Base-by-base conservation (phyloP, 2,329 filamentous ascomycete species). In the Fusarium longipes region DNA sequence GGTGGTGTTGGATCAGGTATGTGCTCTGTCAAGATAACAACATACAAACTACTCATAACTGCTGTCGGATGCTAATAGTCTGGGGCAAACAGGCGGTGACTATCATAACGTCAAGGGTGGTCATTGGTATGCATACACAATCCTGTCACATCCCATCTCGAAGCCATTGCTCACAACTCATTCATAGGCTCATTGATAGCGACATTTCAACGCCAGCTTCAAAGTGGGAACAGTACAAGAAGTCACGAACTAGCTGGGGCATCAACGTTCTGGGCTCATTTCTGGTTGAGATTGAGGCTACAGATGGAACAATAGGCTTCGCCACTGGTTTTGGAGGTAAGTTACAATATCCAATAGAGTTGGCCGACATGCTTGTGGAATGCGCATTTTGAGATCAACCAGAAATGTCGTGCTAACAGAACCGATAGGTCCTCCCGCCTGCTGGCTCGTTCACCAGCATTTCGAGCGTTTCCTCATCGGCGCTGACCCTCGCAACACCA, bases 261-360 rank as follows among this genome's bases (percentile, higher is more conserved):
- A 97, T 97, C 84, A 97, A 97, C 73, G 93, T 97, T 9, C 82
- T 97, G 25, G 94, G 94, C 3, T 97, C 93, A 1, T 97, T 97
- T 81, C 91, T 93, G 72, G 87, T 97, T 9, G 93, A 97, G 80
- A 89, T 97, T 55, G 93, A 97, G 79, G 91, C 92, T 17, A 90
- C 87, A 9, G 93, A 97, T 82, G 94, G 94, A 68, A 96, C 92
- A n/a, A 91, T 95, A 71, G 94, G 94, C 35, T 96, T 97, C 77
- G 94, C 94, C 5, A 97, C 94, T 27, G 94, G 94, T 17, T 97
- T 97, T 76, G 94, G 94, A 77, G 94, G 86, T 86, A 77, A 71
- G 78, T 62, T 33, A 15, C 6, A 40, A n/a, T 27, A 33, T 10
- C 32, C 11, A 48, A 38, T 24, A 30, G 35, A 43, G 15, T 32